Evolutionary conservation across 306 rosid species (phyloP).

Genomic region (Castanopsis chinensis): DNA sequence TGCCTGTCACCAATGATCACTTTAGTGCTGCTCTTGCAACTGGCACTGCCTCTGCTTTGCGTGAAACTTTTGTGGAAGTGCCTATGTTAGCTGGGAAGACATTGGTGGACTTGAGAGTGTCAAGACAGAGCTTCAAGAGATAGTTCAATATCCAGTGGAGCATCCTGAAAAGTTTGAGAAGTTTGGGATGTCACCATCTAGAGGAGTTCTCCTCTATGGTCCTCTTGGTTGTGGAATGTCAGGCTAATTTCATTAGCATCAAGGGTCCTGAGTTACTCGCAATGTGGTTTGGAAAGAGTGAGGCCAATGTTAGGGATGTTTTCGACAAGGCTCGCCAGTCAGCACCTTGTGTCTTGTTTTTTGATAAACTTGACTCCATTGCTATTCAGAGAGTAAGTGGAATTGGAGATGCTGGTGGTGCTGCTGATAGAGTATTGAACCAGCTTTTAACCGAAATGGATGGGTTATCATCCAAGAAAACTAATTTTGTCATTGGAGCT

Average conservation of each 20-base stretch:
- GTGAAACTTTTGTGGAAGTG: constrained; percentile 26
- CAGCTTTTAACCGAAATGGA: constrained; percentile 34
- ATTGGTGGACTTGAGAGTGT: constrained; percentile 36
- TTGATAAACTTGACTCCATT: constrained; percentile 35
- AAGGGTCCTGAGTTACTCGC: constrained; percentile 21
- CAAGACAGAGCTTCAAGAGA: constrained; percentile 38
- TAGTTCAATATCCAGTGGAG: constrained; percentile 13
- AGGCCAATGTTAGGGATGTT: constrained; percentile 35
- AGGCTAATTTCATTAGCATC: constrained; percentile 36
- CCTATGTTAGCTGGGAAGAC: constrained; percentile 32
- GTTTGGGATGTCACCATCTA: constrained; percentile 33
- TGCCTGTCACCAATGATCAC: constrained; percentile 21
- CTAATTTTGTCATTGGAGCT: constrained; percentile 36
- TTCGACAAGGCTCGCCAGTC: constrained; percentile 34
- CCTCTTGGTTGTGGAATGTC: constrained; percentile 44
- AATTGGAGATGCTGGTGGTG: constrained; percentile 31
- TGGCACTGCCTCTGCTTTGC: constrained; percentile 2
- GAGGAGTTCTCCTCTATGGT: constrained; percentile 43
- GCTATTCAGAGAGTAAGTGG: constrained; percentile 33
- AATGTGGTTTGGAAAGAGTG: constrained; percentile 35
- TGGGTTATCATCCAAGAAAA: constrained; percentile 32
- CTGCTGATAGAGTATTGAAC: constrained; percentile 36
- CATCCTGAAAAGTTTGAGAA: constrained; percentile 35
- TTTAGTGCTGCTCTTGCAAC: constrained; percentile 1
- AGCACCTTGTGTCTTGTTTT: constrained; percentile 36